Percentiles rank a stretch among this genome's conserved stretches.
These are phyloP conservation scores for Candida hispaniensis DNA, from an alignment of 805 yeast genomes.

Conservation along the genomic window DNA sequence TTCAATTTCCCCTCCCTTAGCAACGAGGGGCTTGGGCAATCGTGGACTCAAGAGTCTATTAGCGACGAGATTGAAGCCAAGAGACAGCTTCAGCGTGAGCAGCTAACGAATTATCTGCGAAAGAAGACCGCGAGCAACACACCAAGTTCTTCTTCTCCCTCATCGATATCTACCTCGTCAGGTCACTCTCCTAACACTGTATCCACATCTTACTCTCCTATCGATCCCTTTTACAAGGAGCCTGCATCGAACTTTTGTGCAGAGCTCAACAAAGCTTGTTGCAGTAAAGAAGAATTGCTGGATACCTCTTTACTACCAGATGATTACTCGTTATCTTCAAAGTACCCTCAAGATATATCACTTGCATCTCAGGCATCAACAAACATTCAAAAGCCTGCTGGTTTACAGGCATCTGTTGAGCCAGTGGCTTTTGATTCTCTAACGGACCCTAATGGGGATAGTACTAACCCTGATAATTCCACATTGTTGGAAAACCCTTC, in stretches of 20 bases:
- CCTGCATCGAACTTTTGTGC: conserved; percentile 11
- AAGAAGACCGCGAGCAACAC: conserved; percentile 7
- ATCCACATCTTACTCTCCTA: conserved; percentile 4
- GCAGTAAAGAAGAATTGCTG: conserved; percentile 10
- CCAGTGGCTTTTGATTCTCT: conserved; percentile 5
- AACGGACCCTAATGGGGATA: no score
- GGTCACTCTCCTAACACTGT: conserved; percentile 11
- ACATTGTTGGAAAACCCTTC: no score
- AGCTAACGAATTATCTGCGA: conserved; percentile 9
- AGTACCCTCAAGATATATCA: no score
- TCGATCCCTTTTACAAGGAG: background rate
- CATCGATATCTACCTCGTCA: conserved; percentile 7
- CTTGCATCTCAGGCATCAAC: background rate
- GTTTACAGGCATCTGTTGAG: conserved; percentile 7
- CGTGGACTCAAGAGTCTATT: conserved; percentile 1
- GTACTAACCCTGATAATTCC: no score
- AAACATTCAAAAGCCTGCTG: background rate
- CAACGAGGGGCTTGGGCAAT: background rate
- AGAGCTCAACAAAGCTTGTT: conserved; percentile 16
- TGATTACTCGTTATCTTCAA: no score
- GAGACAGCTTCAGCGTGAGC: conserved; percentile 11
- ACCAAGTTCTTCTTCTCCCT: conserved; percentile 5
- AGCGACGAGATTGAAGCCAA: conserved; percentile 7
- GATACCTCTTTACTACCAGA: no score
- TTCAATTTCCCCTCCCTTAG: conserved; percentile 47